Percentiles rank a stretch among this genome's conserved stretches.
These are phyloP conservation scores for Parathielavia appendiculata DNA, from an alignment of 495 filamentous ascomycete genomes.

Conservation along the genomic window DNA sequence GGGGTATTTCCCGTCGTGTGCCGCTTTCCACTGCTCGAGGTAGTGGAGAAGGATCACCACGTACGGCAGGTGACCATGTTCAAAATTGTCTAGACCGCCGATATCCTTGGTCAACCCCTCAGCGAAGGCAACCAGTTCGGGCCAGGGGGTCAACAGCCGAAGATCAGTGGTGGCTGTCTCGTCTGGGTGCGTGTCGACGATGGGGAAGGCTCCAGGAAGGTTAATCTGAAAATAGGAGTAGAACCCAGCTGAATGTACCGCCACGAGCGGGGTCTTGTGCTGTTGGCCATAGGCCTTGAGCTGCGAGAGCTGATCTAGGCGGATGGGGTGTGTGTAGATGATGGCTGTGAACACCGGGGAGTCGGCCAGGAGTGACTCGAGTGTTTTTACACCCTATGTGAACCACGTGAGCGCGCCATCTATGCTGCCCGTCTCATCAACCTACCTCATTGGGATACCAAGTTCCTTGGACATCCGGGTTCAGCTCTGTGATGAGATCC, in stretches of 20 bases:
- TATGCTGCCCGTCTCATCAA: background rate
- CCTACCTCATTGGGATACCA: constrained; percentile 48
- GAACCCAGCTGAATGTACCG: constrained; percentile 83
- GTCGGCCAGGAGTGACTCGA: constrained; percentile 40
- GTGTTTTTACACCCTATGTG: constrained; percentile 18
- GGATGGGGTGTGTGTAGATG: constrained; percentile 67
- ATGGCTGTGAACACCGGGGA: constrained; percentile 64
- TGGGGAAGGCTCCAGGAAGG: constrained; percentile 74
- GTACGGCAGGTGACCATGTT: constrained; percentile 93
- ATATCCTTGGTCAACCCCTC: constrained; percentile 58
- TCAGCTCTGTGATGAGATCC: constrained; percentile 76
- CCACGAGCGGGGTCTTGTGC: constrained; percentile 68
- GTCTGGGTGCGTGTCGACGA: constrained; percentile 95
- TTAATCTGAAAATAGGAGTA: constrained; percentile 76
- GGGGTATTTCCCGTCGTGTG: constrained; percentile 65
- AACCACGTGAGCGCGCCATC: constrained; percentile 17
- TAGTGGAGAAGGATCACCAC: constrained; percentile 79
- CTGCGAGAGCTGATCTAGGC: constrained; percentile 50
- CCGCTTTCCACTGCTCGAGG: constrained; percentile 73
- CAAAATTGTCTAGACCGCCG: constrained; percentile 64
- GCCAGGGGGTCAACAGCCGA: constrained; percentile 81
- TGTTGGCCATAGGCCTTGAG: constrained; percentile 55
- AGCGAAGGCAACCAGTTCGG: constrained; percentile 65
- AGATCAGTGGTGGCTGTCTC: constrained; percentile 80
- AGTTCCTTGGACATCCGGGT: constrained; percentile 84